These are phyloP conservation scores for Cercophora scortea DNA, from an alignment of 495 filamentous ascomycete genomes.

Conservation along the genomic window DNA sequence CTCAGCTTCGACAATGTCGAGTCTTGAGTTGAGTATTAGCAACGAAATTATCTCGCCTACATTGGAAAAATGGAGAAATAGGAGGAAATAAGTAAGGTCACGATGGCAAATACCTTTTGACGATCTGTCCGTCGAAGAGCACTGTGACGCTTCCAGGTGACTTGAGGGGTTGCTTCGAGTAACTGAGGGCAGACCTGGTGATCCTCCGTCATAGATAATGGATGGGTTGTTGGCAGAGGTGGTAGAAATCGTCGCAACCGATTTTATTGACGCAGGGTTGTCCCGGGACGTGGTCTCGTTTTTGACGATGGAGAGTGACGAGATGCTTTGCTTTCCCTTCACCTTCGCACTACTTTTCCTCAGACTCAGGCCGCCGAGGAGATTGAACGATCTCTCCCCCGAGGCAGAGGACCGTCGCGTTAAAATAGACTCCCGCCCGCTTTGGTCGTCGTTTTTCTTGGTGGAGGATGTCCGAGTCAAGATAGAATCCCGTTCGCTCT, in stretches of 20 bases:
- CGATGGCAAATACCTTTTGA: too few species aligned
- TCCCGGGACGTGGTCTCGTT: too few species aligned
- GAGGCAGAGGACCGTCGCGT: slow-evolving; percentile 28
- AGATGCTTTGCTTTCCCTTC: slow-evolving; percentile 16
- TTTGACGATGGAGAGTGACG: neutral
- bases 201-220: neutral
- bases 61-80: too few species aligned
- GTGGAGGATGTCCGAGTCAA: slow-evolving; percentile 27
- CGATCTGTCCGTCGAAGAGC: too few species aligned
- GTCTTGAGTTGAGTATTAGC: too few species aligned
- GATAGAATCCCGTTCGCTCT: slow-evolving; percentile 20
- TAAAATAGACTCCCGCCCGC: slow-evolving; percentile 22
- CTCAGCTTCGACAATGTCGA: too few species aligned
- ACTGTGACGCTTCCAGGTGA: too few species aligned
- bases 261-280: too few species aligned
- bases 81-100: too few species aligned
- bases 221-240: neutral
- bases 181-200: too few species aligned
- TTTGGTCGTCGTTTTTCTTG: slow-evolving; percentile 20
- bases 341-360: slow-evolving; percentile 9
- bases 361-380: slow-evolving; percentile 22
- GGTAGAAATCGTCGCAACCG: neutral
- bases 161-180: too few species aligned
- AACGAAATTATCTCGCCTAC: too few species aligned
- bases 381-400: slow-evolving; percentile 20